These are phyloP conservation scores for Ophiostoma sp. DNA, from an alignment of 2,329 filamentous ascomycete genomes.

Conservation along the genomic window DNA sequence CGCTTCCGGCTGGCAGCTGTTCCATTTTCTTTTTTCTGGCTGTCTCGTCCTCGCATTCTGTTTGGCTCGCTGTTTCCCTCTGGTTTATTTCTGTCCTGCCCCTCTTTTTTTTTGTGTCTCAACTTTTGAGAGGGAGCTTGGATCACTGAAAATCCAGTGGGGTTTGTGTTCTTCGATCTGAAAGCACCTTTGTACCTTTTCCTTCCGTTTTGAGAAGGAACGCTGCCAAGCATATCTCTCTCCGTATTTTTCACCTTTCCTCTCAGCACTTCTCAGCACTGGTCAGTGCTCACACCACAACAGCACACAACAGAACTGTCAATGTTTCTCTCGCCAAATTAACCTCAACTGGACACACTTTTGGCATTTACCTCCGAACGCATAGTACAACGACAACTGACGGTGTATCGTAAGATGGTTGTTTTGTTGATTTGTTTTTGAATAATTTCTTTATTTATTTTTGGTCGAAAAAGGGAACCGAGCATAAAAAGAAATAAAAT, in stretches of 20 bases:
- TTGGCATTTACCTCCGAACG: background rate
- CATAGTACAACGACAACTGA: background rate
- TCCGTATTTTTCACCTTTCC: background rate
- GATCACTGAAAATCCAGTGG: background rate
- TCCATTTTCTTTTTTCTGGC: background rate
- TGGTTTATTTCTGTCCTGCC: conserved; percentile 13
- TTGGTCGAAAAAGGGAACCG: background rate
- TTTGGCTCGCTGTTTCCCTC: conserved; percentile 10
- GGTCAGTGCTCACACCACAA: background rate
- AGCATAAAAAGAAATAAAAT: background rate
- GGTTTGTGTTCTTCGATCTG: background rate
- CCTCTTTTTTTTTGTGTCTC: conserved; percentile 9
- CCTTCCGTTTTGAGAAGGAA: conserved; percentile 3
- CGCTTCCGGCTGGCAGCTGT: background rate
- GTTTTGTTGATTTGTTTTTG: background rate
- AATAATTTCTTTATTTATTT: background rate
- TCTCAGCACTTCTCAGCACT: background rate
- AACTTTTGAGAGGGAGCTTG: background rate
- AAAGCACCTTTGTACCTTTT: conserved; percentile 4
- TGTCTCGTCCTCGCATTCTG: background rate
- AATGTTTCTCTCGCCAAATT: background rate
- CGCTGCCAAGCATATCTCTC: background rate
- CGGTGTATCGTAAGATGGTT: background rate
- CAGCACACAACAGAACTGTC: background rate
- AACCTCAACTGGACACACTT: background rate